Conservation (phyloP, 1,139 yeast species). For the Pneumocystis oryctolagi region DNA sequence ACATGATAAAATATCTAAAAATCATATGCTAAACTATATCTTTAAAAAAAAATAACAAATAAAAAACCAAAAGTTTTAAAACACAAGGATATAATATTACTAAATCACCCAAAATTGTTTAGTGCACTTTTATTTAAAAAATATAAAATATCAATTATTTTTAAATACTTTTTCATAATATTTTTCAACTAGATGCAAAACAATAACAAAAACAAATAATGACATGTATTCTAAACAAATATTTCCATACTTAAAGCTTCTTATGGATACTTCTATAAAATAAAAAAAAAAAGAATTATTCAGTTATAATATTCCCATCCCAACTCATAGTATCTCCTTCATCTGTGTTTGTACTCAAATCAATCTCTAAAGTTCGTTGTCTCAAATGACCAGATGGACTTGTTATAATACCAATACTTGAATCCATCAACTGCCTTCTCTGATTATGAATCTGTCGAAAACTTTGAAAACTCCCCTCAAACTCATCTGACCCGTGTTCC, state of each 20-base stretch:
- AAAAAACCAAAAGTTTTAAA: too few relatives aligned
- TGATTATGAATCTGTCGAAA: not conserved
- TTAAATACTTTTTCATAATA: too few relatives aligned
- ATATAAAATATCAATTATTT: too few relatives aligned
- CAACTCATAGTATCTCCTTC: not conserved
- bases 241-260: too few relatives aligned
- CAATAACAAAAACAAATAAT: too few relatives aligned
- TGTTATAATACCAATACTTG: not conserved
- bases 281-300: not conserved
- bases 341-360: not conserved
- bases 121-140: too few relatives aligned
- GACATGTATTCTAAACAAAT: not conserved
- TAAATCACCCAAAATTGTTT: too few relatives aligned
- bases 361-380: not conserved
- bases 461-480: not conserved
- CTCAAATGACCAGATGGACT: not conserved
- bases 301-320: not conserved
- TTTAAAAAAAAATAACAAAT: too few relatives aligned
- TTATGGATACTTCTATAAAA: not conserved
- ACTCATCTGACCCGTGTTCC: not conserved
- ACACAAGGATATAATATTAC: too few relatives aligned
- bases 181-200: too few relatives aligned
- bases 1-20: too few relatives aligned
- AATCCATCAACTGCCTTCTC: not conserved
- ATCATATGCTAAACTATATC: too few relatives aligned